These are phyloP conservation scores for Anastatica hierochuntica DNA, from an alignment of 345 rosid genomes.

Conservation along the genomic window DNA sequence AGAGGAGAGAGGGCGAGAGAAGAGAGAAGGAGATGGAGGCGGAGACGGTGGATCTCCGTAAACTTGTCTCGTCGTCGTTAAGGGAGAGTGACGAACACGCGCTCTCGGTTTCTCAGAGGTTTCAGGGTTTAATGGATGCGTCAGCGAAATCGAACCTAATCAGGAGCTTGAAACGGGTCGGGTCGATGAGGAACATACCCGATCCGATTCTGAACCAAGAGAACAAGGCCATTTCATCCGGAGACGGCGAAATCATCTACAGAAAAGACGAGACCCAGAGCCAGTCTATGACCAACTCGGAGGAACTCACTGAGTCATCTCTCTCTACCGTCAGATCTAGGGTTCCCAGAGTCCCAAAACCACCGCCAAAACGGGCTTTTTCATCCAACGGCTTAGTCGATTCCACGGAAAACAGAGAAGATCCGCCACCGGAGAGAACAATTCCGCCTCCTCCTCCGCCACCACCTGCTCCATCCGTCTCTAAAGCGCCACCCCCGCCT, in stretches of 20 bases:
- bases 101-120: conserved; percentile 52
- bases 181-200: background rate
- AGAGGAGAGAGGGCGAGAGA: conserved; percentile 21
- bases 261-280: conserved; percentile 44
- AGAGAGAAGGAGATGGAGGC: conserved; percentile 34
- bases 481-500: conserved; percentile 8
- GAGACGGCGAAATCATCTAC: conserved; percentile 10
- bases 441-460: conserved; percentile 30
- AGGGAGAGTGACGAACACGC: conserved; percentile 26
- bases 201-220: conserved; percentile 15
- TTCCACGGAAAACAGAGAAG: conserved; percentile 19
- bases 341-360: conserved; percentile 75
- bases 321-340: conserved; percentile 59
- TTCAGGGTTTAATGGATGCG: conserved; percentile 42
- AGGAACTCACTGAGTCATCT: conserved; percentile 53
- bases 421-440: conserved; percentile 13
- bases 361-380: conserved; percentile 57
- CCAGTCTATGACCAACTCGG: conserved; percentile 53
- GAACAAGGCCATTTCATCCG: background rate
- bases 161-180: conserved; percentile 34
- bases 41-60: conserved; percentile 39
- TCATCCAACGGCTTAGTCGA: conserved; percentile 12
- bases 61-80: conserved; percentile 16
- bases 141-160: conserved; percentile 36
- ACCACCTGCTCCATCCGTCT: conserved; percentile 17